Evolutionary conservation across 1,284 basidiomycete genomes (phyloP).

Genomic region (Quambalaria eucalypti): DNA sequence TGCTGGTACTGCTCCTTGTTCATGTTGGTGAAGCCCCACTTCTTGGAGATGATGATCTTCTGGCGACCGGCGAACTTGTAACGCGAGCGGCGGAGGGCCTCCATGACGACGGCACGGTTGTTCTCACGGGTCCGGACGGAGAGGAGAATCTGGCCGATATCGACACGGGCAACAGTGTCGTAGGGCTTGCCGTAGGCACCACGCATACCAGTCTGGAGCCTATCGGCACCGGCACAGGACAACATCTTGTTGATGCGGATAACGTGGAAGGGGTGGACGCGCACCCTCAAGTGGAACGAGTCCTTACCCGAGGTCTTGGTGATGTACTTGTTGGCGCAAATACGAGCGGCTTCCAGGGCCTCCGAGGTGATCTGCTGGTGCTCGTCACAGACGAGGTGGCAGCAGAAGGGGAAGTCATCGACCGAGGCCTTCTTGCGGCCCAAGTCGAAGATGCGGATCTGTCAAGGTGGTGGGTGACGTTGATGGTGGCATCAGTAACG

Average conservation of each 20-base stretch:
- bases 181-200: conserved; percentile 99
- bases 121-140: conserved; percentile 86
- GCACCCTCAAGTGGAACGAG: conserved; percentile 94
- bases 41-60: conserved; percentile 78
- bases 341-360: conserved; percentile 95
- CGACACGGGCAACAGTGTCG: conserved; percentile 84
- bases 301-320: conserved; percentile 98
- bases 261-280: conserved; percentile 97
- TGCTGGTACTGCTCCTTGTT: conserved; percentile 79
- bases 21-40: conserved; percentile 84
- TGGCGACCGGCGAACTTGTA: conserved; percentile 99
- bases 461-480: not conserved
- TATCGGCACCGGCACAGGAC: conserved; percentile 97
- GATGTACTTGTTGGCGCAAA: conserved; percentile 99
- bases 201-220: conserved; percentile 93
- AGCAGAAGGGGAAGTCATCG: conserved; percentile 79
- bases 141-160: conserved; percentile 95
- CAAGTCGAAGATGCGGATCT: conserved; percentile 58
- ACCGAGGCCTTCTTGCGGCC: conserved; percentile 82
- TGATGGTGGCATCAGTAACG: no score
- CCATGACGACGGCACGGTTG: conserved; percentile 81
- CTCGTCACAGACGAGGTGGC: conserved; percentile 93
- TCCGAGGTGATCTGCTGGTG: conserved; percentile 95
- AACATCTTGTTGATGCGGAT: conserved; percentile 99
- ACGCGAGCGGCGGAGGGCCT: conserved; percentile 74